Conservation (phyloP, 1,284 basidiomycete genomes). For the Naganishia albida region DNA sequence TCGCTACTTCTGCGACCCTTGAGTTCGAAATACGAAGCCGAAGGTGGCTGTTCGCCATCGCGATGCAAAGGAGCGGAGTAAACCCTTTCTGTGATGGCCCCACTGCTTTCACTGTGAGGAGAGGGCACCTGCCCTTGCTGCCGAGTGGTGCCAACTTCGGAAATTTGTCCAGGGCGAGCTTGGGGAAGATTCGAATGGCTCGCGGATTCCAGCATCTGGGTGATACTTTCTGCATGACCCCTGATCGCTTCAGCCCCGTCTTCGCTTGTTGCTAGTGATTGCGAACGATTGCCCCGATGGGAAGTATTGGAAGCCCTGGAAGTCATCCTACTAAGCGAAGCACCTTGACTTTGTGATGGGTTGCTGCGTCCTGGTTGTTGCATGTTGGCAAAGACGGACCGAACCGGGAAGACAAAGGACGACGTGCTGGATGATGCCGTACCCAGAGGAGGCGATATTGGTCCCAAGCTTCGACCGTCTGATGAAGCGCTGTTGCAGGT, state of each 20-base stretch:
- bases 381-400: slow-evolving; percentile 34
- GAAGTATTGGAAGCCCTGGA: slow-evolving; percentile 1
- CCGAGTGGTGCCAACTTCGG: not conserved
- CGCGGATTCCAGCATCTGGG: slow-evolving; percentile 15
- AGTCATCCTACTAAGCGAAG: slow-evolving; percentile 3
- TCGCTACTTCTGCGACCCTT: slow-evolving; percentile 26
- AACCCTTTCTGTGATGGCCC: slow-evolving; percentile 8
- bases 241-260: slow-evolving; percentile 11
- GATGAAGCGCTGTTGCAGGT: not conserved
- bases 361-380: slow-evolving; percentile 13
- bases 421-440: slow-evolving; percentile 19
- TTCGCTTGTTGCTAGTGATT: not conserved
- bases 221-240: slow-evolving; percentile 19
- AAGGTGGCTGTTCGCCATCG: not conserved
- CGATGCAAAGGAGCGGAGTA: slow-evolving; percentile 27
- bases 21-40: slow-evolving; percentile 21
- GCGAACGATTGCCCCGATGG: not conserved
- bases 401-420: slow-evolving; percentile 32
- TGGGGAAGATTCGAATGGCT: not conserved
- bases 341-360: not conserved
- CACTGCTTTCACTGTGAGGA: slow-evolving; percentile 19
- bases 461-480: slow-evolving; percentile 3
- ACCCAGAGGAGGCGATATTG: slow-evolving; percentile 6
- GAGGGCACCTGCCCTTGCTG: not conserved
- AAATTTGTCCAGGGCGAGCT: no score